Evolutionary conservation across 208 protist genomes (phyloP), one percentile per base, ranked within the genome.

Genomic region (Leishmania braziliensis): DNA sequence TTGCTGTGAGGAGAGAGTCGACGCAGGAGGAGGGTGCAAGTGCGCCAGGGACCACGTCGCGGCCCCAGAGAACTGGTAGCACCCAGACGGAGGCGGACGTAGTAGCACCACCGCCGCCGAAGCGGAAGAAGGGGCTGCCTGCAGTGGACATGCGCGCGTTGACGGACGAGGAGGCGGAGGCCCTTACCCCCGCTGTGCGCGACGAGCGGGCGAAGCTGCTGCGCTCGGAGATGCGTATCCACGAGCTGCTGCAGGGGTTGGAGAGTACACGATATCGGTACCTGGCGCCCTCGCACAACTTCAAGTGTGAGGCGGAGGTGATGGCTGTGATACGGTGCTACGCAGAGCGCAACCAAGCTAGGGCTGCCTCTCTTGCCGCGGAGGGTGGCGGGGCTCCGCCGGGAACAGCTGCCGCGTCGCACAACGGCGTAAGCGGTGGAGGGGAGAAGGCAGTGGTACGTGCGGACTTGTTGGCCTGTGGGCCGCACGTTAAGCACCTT

Each of bases 221-320:
- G n/a, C 81, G 90, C 83, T 74, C 86, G 3, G 92, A 95, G 75
- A 86, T 84, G 68, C n/a, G 60, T 29, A 79, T 97, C 20, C 94
- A 97, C 82, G 73, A 85, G 71, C 60, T 81, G 4, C 90, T 97
- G 5, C 84, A 95, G 50, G 80, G 86, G 20, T 89, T 97, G 62
- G 94, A 97, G 81, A 84, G 95, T 53, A 95, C 90, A 12, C 88
- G 93, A 14, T 88, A 93, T 56, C 81, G 84, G 10, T 97, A 96
- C 78, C 60, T 97, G 3, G 86, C 93, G 46, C 89, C 90, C 3
- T 87, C 92, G 18, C 78, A 70, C n/a, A 80, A 89, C 36, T 68
- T 96, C 51, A 66, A 74, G 39, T 97, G 94, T 73, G 90, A 96
- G 84, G 50, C 68, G 66, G 83, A 93, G 84, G 89, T 96, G 65